These are phyloP conservation scores for Suillus discolor DNA, from an alignment of 768 basidiomycete genomes.

Conservation along the genomic window DNA sequence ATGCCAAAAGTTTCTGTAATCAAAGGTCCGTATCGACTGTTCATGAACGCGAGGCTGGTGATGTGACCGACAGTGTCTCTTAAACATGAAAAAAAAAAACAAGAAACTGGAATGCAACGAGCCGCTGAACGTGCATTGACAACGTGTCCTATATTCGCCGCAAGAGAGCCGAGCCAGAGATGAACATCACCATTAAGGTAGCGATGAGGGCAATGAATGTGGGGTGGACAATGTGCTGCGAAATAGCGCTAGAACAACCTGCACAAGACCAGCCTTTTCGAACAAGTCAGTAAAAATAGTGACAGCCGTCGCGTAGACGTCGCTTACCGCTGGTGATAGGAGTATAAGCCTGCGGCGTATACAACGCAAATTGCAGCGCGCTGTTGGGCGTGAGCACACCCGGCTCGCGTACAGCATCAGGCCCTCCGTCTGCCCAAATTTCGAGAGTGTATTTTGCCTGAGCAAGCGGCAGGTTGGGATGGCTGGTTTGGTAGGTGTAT, in stretches of 20 bases:
- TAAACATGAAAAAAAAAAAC: neutral
- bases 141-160: conserved; percentile 13
- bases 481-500: conserved; percentile 65
- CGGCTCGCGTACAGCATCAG: conserved; percentile 53
- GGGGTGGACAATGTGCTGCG: conserved; percentile 46
- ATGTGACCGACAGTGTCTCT: neutral
- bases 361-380: conserved; percentile 79
- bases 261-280: conserved; percentile 57
- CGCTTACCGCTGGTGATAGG: conserved; percentile 54
- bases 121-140: neutral
- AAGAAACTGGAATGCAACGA: neutral
- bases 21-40: neutral
- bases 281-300: conserved; percentile 1
- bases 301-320: neutral
- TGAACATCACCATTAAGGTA: conserved; percentile 62
- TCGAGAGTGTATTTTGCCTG: conserved; percentile 76
- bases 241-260: conserved; percentile 45
- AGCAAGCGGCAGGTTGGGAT: conserved; percentile 67
- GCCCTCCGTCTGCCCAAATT: conserved; percentile 83
- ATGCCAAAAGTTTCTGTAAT: neutral
- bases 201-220: conserved; percentile 56
- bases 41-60: neutral
- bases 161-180: conserved; percentile 56
- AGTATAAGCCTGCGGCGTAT: conserved; percentile 75
- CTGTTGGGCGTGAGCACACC: conserved; percentile 74